These are phyloP conservation scores for Sporothrix globosa DNA, from an alignment of 2,329 filamentous ascomycete species.

Conservation along the genomic window DNA sequence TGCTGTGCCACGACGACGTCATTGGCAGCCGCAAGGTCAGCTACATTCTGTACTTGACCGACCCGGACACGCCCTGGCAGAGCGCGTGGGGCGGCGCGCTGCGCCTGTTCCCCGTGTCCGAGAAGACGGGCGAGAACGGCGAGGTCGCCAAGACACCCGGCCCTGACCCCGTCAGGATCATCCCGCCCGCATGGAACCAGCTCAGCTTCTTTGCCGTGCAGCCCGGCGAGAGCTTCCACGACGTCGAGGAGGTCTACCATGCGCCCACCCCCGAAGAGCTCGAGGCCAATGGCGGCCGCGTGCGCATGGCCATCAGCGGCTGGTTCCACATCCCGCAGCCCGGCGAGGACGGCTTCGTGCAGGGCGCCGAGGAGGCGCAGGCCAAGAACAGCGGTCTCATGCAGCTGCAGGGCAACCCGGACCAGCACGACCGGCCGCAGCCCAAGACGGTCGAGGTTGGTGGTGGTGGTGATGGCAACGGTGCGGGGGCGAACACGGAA, in stretches of 20 bases:
- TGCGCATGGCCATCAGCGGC: constrained; percentile 96
- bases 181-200: constrained; percentile 96
- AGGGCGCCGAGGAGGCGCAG: constrained; percentile 84
- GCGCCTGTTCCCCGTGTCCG: constrained; percentile 76
- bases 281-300: constrained; percentile 70
- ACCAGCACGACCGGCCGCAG: constrained; percentile 83
- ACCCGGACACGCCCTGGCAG: constrained; percentile 90
- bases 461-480: too few species aligned
- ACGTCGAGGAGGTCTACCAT: constrained; percentile 96
- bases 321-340: constrained; percentile 98
- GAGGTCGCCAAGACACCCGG: constrained; percentile 77
- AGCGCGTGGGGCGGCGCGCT: constrained; percentile 90
- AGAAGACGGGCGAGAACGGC: constrained; percentile 67
- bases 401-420: constrained; percentile 88
- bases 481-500: constrained; percentile 42
- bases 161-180: constrained; percentile 76
- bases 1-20: constrained; percentile 97
- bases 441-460: constrained; percentile 54
- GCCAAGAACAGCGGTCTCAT: constrained; percentile 88
- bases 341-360: constrained; percentile 88
- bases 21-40: constrained; percentile 95
- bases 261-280: constrained; percentile 60
- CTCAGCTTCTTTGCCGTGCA: constrained; percentile 97
- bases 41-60: constrained; percentile 94
- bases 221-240: constrained; percentile 98